A percentile compares a stretch with the other conserved stretches of the same genome.
These are phyloP conservation scores for Diutina neorugosa DNA, from an alignment of 1,139 yeast genomes.

Conservation along the genomic window DNA sequence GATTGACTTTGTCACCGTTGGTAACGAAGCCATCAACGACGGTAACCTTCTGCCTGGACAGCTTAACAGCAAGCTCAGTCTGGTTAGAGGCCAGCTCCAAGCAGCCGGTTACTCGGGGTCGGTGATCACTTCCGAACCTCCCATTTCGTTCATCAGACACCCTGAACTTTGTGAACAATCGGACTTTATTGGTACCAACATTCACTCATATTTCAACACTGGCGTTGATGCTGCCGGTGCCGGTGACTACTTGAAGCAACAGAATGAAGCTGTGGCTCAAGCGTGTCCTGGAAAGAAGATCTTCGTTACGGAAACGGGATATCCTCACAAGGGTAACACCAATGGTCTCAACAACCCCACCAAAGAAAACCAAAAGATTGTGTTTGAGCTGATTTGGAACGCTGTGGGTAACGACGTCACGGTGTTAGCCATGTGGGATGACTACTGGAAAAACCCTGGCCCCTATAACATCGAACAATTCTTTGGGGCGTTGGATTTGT, in stretches of 20 bases:
- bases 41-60: slow-evolving; percentile 47
- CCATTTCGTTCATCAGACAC: slow-evolving; percentile 50
- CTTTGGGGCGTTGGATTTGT: slow-evolving; percentile 46
- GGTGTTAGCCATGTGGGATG: slow-evolving; percentile 66
- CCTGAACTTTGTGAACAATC: slow-evolving; percentile 59
- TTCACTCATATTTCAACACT: slow-evolving; percentile 75
- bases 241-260: slow-evolving; percentile 60
- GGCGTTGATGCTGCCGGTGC: slow-evolving; percentile 50
- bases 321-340: slow-evolving; percentile 61
- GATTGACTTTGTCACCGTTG: slow-evolving; percentile 65
- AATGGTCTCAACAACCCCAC: slow-evolving; percentile 71
- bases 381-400: slow-evolving; percentile 42
- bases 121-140: slow-evolving; percentile 82
- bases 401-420: slow-evolving; percentile 50
- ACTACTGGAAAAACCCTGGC: slow-evolving; percentile 84
- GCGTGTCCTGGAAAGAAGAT: slow-evolving; percentile 2
- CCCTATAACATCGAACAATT: slow-evolving; percentile 74
- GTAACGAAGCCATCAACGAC: slow-evolving; percentile 73
- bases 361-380: slow-evolving; percentile 54
- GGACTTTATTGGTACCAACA: slow-evolving; percentile 68
- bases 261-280: slow-evolving; percentile 38
- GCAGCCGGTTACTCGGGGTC: slow-evolving; percentile 69
- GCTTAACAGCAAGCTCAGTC: slow-evolving; percentile 47
- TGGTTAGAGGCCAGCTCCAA: slow-evolving; percentile 45
- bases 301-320: slow-evolving; percentile 73